phyloP scores from a whole-genome alignment of 208 protist species.

The Tritrichomonas musculus region DNA sequence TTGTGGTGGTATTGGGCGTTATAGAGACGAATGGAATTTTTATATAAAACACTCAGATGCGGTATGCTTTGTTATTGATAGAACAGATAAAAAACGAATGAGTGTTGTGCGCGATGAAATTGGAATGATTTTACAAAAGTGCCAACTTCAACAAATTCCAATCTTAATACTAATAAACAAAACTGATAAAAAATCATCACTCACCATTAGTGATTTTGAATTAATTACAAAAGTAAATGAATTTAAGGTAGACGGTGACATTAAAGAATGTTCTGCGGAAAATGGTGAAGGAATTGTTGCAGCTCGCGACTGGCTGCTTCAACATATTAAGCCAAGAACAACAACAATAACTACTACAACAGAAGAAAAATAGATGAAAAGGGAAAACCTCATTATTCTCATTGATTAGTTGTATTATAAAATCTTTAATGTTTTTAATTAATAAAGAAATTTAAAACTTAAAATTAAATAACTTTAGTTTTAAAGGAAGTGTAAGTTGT shows the following conservation, averaged over 20 bases:
- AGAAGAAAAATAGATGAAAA: too few relatives aligned
- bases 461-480: too few relatives aligned
- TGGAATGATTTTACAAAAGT: not conserved
- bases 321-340: not conserved
- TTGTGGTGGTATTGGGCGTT: not conserved
- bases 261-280: not conserved
- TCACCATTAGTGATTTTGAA: not conserved
- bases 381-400: too few relatives aligned
- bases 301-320: not conserved
- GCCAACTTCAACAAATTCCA: not conserved
- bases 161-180: not conserved
- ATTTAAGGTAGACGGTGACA: not conserved
- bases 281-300: conserved; percentile 5
- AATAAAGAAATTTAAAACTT: too few relatives aligned
- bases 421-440: too few relatives aligned
- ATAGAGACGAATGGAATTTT: not conserved
- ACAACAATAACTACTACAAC: too few relatives aligned
- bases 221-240: not conserved
- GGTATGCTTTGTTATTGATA: conserved; percentile 23
- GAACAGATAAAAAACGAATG: conserved; percentile 7
- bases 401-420: too few relatives aligned
- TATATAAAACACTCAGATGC: not conserved
- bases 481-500: not conserved
- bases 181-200: not conserved
- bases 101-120: not conserved